Evolutionary conservation across 2,329 filamentous ascomycete genomes (phyloP), one percentile per base, ranked within the genome.

Genomic region (Epicoccum nigrum): DNA sequence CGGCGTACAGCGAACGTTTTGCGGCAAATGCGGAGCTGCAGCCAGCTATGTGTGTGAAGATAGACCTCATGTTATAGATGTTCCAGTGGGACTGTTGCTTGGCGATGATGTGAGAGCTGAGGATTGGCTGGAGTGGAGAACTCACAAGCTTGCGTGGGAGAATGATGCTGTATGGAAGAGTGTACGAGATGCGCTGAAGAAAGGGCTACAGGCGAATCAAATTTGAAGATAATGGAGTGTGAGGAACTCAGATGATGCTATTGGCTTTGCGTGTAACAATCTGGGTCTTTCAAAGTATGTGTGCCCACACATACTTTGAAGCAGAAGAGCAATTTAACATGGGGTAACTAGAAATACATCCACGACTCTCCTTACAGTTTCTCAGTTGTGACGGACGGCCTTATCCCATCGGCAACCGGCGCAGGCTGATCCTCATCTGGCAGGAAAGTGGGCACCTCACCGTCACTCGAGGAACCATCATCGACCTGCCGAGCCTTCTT

Each of bases 71-170:
- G 20, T 55, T 1, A 34, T 51, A 1, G 52, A 45, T 68, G 79
- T 89, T 7, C 87, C 84, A 54, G 79, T 81, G 7, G 86, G 86
- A 77, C 78, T 69, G 80, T 89, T 16, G 23, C 45, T 84, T 0
- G 51, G 65, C 0, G 77, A 80, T 3, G 46, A 84, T 0, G 79
- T 80, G 0, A 76, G 81, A 54, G 83, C 81, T 3, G 80, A 84
- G 62, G 67, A 64, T 0, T 87, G 84, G 83, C 61, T 90, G 33
- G 77, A 84, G 17, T 90, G 87, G 86, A 81, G 79, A 68, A 81
- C 41, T 67, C 28, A 33, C 15, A 54, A 45, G 16, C 25, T 54
- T 9, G 45, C 51, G 7, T 50, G 31, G 32, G 51, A 50, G n/a
- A 25, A 50, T 4, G 51, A 54, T 19, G 45, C 51, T 3, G 20